Base-by-base conservation (phyloP, 108 stramenopile genomes). In the Conticribra weissflogii region DNA sequence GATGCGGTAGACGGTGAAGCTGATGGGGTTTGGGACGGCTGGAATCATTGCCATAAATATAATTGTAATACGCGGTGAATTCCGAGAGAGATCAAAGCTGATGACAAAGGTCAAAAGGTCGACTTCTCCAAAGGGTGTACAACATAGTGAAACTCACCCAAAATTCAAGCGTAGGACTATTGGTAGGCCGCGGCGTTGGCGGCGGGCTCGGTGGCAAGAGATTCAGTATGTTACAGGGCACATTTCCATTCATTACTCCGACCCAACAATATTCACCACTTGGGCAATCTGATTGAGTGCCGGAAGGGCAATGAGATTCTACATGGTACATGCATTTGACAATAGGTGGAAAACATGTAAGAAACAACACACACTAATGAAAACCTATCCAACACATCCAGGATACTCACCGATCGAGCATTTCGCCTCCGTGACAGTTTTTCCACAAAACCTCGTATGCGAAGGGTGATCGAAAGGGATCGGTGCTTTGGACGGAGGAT, bases 211-310 rank as follows among this genome's bases (percentile, higher is more conserved):
- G 32, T 3, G 63, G 63, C 49, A 48, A 52, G 27, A 65, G 53
- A 8, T 65, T 33, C 23, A 50, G 50, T 1, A 65, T 44, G 31
- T 65, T 65, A 15, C 63, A 65, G 8, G 50, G n/a, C n/a, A n/a
- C n/a, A n/a, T n/a, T n/a, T n/a, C n/a, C n/a, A n/a, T n/a, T n/a
- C n/a, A n/a, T 53, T 0, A 49, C 50, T 34, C 24, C 63, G 33
- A 49, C 30, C 63, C 63, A 65, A 25, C 63, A 65, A 52, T 65
- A 65, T 22, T 65, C 48, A 33, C 50, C 31, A 14, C 34, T 49
- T 19, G 31, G 49, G 31, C 63, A 65, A 22, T 52, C 63, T 2
- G 48, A 15, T 36, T 65, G 63, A 18, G 34, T 31, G 22, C 63
- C 63, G 12, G 36, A 41, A 41, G 36, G 36, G 12, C 36, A 41